Evolutionary conservation across 1,284 basidiomycete genomes (phyloP), one percentile per base, ranked within the genome.

Genomic region (Moniliella sp.): DNA sequence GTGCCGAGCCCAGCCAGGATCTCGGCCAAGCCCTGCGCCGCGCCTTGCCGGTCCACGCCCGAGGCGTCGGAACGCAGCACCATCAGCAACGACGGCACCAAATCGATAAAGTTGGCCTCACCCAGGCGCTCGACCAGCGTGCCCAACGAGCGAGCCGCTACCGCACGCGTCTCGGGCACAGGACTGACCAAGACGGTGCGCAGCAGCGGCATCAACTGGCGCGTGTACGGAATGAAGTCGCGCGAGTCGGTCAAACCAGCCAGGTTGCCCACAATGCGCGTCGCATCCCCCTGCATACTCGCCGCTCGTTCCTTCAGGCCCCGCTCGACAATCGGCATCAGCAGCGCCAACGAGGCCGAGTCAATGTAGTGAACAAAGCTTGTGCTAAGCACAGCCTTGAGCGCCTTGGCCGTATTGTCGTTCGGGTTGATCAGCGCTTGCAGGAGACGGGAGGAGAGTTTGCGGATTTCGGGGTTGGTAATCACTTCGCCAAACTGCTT

Each of bases 331-430:
- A 99, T 91, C 2, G 91, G 91, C 41, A 97, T 74, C 34, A 97
- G 75, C 48, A 99, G 65, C 12, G 91, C 91, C n/a, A 97, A 67
- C 2, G 91, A 97, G 0, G 91, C 91, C 31, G 86, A 80, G 50
- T 97, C 91, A 46, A 99, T 88, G 56, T 93, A 94, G 60, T 99
- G 91, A 64, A 84, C 80, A 64, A 97, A 99, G 4, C 82, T 83
- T 5, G 82, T 94, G 62, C 83, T 82, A 39, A 97, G 68, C 21
- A 99, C 66, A 0, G 76, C 69, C 15, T 75, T 66, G 35, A 97
- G 66, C 0, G 88, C 91, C 38, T 68, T 73, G 5, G 78, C 71
- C 4, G 83, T 97, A 66, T 86, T 93, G 35, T 64, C 63, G 0
- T 73, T 74, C 4, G 91, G 91, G 62, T 99, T 88, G 15, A 93